Conservation (phyloP, 2,329 filamentous ascomycete species). For the Aspergillus hortae region DNA sequence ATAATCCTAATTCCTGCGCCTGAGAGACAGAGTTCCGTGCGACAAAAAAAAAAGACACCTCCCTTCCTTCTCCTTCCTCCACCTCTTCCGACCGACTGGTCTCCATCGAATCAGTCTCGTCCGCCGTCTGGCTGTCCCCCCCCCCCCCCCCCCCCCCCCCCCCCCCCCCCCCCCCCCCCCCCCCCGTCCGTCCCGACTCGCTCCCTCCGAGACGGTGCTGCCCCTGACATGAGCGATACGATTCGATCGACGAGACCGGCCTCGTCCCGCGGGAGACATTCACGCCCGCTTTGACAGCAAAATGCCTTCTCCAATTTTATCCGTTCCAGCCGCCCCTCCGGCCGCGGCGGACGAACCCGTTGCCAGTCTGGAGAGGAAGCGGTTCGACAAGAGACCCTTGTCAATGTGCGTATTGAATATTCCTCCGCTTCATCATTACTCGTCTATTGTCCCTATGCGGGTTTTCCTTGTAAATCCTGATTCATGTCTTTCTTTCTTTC, state of each 20-base stretch:
- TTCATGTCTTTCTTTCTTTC: not conserved
- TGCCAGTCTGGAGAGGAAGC: slow-evolving; percentile 21
- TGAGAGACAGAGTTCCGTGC: not conserved
- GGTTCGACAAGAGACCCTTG: slow-evolving; percentile 26
- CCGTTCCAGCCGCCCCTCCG: slow-evolving; percentile 9
- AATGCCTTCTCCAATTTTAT: slow-evolving; percentile 14
- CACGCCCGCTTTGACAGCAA: slow-evolving; percentile 8
- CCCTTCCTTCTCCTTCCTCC: not conserved
- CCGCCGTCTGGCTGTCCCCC: not conserved
- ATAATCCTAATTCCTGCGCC: not conserved
- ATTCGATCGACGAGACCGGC: slow-evolving; percentile 7
- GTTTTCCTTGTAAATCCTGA: slow-evolving; percentile 25
- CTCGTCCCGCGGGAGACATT: slow-evolving; percentile 5
- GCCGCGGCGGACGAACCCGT: slow-evolving; percentile 11
- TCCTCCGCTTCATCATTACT: not conserved
- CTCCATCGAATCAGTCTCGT: not conserved
- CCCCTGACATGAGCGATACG: slow-evolving; percentile 21
- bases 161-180: no score
- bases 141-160: no score
- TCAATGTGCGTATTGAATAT: not conserved
- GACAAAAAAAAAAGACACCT: not conserved
- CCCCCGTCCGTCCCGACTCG: not conserved
- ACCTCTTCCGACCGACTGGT: not conserved
- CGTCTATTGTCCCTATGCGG: not conserved
- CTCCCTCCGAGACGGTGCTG: slow-evolving; percentile 1